phyloP scores from a whole-genome alignment of 305 asterid genomes.

The Petunia hybrid region DNA sequence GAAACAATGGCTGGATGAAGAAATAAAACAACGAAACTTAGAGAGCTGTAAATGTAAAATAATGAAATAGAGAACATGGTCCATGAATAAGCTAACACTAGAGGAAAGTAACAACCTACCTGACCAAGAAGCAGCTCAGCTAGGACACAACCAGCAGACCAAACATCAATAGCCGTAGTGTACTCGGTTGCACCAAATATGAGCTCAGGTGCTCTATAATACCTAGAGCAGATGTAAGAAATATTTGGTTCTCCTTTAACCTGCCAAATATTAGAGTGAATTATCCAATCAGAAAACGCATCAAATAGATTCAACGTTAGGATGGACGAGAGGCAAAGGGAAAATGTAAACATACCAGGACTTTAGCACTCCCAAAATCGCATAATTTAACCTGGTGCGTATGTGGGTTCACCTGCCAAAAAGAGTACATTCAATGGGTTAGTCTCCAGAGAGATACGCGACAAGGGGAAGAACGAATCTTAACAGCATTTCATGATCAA shows the following conservation, averaged over 20 bases:
- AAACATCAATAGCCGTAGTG: conserved; percentile 83
- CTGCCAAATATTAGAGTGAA: conserved; percentile 49
- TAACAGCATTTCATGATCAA: neutral
- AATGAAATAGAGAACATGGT: conserved; percentile 30
- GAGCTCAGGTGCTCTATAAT: conserved; percentile 97
- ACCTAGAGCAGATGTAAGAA: conserved; percentile 97
- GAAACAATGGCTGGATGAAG: conserved; percentile 58
- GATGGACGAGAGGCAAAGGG: neutral
- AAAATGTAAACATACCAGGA: conserved; percentile 55
- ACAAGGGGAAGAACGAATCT: conserved; percentile 3
- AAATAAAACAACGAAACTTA: conserved; percentile 32
- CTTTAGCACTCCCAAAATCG: conserved; percentile 82
- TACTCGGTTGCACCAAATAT: conserved; percentile 99
- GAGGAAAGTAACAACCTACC: conserved; percentile 48
- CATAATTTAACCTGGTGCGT: conserved; percentile 80
- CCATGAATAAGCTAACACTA: neutral
- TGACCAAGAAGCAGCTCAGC: conserved; percentile 97
- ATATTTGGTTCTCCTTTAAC: conserved; percentile 98
- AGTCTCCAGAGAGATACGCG: conserved; percentile 17
- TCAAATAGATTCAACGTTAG: neutral
- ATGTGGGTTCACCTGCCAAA: conserved; percentile 77
- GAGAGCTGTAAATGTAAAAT: conserved; percentile 21
- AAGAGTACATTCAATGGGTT: conserved; percentile 9
- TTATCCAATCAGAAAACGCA: conserved; percentile 20
- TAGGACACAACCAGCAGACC: conserved; percentile 99